A percentile compares a stretch with the other conserved stretches of the same genome.
Evolutionary conservation across 305 asterid species (phyloP).

Genomic region (Fraxinus angustifolia): DNA sequence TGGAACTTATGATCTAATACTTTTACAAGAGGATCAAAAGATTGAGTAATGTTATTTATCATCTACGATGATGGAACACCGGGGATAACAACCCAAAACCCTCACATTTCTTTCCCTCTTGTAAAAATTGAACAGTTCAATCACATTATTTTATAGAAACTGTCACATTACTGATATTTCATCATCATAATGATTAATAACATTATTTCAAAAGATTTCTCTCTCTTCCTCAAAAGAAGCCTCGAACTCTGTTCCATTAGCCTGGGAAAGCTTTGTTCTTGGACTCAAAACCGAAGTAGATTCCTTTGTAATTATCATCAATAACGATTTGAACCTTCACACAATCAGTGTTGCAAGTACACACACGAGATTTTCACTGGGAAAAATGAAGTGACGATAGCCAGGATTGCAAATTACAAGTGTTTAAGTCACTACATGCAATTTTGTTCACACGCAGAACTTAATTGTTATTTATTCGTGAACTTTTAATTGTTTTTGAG

Average conservation of each 20-base stretch:
- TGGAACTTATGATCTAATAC: not conserved
- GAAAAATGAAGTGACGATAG: not conserved
- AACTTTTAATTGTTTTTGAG: too few species aligned
- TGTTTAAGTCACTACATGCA: too few species aligned
- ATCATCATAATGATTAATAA: not conserved
- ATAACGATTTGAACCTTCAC: conserved; percentile 7
- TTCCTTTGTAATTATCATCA: not conserved
- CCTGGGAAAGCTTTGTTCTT: not conserved
- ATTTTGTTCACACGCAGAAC: too few species aligned
- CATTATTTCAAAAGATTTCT: not conserved
- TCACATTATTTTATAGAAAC: not conserved
- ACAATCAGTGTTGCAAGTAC: not conserved
- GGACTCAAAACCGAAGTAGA: not conserved
- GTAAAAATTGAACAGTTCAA: not conserved
- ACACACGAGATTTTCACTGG: not conserved
- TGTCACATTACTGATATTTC: too few species aligned
- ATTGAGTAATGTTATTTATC: not conserved
- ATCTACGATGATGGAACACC: not conserved
- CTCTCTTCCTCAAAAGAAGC: not conserved
- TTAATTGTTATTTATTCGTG: too few species aligned
- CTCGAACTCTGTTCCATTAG: not conserved
- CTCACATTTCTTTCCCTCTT: too few species aligned
- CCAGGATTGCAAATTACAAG: not conserved
- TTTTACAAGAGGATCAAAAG: not conserved
- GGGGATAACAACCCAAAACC: not conserved